Evolutionary conservation across 1,284 basidiomycete species (phyloP).

Genomic region (Ustilago xerochloae): DNA sequence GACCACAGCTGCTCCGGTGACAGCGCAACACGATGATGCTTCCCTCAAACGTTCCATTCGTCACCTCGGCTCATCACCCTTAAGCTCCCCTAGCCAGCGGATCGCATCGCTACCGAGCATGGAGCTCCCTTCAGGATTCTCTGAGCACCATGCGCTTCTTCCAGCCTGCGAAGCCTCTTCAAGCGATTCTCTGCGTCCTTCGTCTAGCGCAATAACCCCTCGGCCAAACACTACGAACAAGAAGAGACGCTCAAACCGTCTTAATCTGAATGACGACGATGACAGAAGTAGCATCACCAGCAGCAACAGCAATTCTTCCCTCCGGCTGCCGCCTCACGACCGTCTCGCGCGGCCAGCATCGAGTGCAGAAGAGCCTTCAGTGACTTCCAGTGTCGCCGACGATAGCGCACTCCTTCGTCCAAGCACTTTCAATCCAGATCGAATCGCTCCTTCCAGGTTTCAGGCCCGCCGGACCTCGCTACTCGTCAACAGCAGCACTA

Average conservation of each 20-base stretch:
- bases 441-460: neutral
- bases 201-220: neutral
- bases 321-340: neutral
- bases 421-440: neutral
- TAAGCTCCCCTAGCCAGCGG: constrained; percentile 20
- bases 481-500: constrained; percentile 39
- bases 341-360: neutral
- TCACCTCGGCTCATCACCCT: constrained; percentile 31
- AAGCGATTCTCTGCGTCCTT: neutral
- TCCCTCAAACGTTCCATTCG: constrained; percentile 31
- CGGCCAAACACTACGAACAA: constrained; percentile 12
- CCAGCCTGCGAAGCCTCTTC: neutral
- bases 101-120: neutral
- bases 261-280: neutral
- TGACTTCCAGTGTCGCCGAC: neutral
- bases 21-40: constrained; percentile 2
- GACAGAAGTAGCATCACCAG: neutral
- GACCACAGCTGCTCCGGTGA: neutral
- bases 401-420: neutral
- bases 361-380: neutral
- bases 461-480: constrained; percentile 21
- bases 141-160: neutral
- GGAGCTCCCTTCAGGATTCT: neutral
- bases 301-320: neutral
- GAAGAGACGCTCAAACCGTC: constrained; percentile 19